Evolutionary conservation across 345 rosid species (phyloP), one percentile per base, ranked within the genome.

Genomic region (Triadica sebifera): DNA sequence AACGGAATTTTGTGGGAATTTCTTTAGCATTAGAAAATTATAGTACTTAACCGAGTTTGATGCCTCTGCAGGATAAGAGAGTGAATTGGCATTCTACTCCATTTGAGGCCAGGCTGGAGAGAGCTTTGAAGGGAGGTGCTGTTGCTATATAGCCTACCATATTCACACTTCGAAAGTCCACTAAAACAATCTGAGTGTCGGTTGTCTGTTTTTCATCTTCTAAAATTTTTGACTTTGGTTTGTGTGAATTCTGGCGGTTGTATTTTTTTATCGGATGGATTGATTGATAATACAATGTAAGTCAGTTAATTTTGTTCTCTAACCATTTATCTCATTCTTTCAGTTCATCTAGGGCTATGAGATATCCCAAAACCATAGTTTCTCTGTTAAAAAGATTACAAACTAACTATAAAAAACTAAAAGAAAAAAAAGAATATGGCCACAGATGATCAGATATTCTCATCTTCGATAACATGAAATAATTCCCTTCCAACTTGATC

Each of bases 61-160:
- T 78, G 73, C 65, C 39, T 69, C 9, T 88, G 93, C 94, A 93
- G 98, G 99, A 95, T 72, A 93, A 83, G 82, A 89, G 77, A 65
- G 98, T 95, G 79, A 90, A 88, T 56, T 93, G 94, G 98, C 89
- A 93, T 67, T 87, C 94, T 34, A 95, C 98, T 13, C 99, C 99
- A 53, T 95, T 91, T 74, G 98, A 91, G 83, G 87, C 88, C 11
- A 88, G 96, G 86, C 81, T 95, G 84, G 98, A 95, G 87, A 90
- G 89, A 88, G 98, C 96, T 85, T 79, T 95, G 89, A 82, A 79
- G 67, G 79, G 81, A 73, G 78, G 56, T 70, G 78, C 56, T 71
- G 74, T n/a, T n/a, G n/a, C n/a, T n/a, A n/a, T 29, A 29, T 29
- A 29, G 34, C 34, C 34, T 29, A 29, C 34, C 34, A 29, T 29